Evolutionary conservation across 148 eudicot genomes (phyloP).

Genomic region (Cornus florida): DNA sequence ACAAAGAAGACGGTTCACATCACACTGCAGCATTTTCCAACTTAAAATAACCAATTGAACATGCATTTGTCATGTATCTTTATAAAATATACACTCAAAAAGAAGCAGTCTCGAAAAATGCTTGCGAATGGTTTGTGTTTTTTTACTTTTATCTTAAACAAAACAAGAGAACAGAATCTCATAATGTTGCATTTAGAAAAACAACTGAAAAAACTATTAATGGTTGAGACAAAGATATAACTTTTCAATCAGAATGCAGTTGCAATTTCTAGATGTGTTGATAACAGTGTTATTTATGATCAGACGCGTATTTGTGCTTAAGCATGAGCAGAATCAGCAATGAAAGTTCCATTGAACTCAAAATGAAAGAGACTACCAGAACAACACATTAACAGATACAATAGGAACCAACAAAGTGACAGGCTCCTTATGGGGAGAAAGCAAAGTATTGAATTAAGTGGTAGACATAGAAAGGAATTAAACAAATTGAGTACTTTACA

Average conservation of each 20-base stretch:
- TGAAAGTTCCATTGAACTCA: not conserved
- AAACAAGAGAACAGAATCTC: no score
- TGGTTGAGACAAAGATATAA: not conserved
- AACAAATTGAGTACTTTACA: not conserved
- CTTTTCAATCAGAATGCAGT: not conserved
- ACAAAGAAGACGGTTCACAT: not conserved
- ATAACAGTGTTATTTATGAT: not conserved
- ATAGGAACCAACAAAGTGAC: not conserved
- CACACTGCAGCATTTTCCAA: not conserved
- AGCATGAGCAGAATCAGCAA: not conserved
- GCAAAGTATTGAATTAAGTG: not conserved
- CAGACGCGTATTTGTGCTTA: not conserved
- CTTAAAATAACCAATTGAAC: not conserved
- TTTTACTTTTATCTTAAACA: no score
- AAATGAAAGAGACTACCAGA: not conserved
- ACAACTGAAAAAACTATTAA: no score
- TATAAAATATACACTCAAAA: not conserved
- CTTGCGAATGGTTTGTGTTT: no score
- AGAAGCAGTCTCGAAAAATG: not conserved
- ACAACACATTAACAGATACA: not conserved
- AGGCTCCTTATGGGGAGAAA: not conserved
- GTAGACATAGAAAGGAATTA: not conserved
- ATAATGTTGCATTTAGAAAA: no score
- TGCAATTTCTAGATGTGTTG: not conserved
- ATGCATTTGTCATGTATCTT: not conserved